A percentile compares a stretch with the other conserved stretches of the same genome.
Conservation (phyloP, 305 asterid genomes). For the Rubia tinctorum region DNA sequence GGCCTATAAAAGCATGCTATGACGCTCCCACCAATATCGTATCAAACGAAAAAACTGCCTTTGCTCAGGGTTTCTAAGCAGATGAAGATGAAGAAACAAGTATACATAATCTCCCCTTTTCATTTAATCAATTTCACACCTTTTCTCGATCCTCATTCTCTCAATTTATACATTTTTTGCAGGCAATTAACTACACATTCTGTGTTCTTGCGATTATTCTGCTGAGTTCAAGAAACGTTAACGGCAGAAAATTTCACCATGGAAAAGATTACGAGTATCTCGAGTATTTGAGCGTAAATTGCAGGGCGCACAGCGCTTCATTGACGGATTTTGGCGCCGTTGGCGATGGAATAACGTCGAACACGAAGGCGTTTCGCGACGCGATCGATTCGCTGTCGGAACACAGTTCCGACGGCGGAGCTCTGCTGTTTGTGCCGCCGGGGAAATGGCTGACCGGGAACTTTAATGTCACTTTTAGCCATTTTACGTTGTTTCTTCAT, state of each 20-base stretch:
- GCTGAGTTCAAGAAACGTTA: constrained; percentile 27
- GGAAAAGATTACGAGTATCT: constrained; percentile 19
- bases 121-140: not conserved
- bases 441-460: constrained; percentile 94
- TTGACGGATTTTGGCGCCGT: constrained; percentile 83
- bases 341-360: constrained; percentile 79
- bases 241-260: constrained; percentile 27
- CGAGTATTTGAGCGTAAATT: constrained; percentile 50
- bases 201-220: constrained; percentile 31
- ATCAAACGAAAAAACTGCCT: not conserved
- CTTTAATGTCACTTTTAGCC: constrained; percentile 73
- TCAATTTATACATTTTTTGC: not conserved
- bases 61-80: not conserved
- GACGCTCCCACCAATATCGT: not conserved
- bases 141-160: not conserved
- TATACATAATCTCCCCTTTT: not conserved
- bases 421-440: constrained; percentile 76
- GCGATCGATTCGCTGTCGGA: constrained; percentile 62
- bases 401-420: constrained; percentile 64
- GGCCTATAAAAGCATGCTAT: not conserved
- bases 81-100: constrained; percentile 14
- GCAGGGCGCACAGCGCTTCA: constrained; percentile 61
- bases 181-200: constrained; percentile 31
- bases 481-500: constrained; percentile 81
- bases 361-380: constrained; percentile 60